Percentiles rank a stretch among this genome's conserved stretches.
Conservation (phyloP, 805 yeast genomes). For the Lachancea meyersii region DNA sequence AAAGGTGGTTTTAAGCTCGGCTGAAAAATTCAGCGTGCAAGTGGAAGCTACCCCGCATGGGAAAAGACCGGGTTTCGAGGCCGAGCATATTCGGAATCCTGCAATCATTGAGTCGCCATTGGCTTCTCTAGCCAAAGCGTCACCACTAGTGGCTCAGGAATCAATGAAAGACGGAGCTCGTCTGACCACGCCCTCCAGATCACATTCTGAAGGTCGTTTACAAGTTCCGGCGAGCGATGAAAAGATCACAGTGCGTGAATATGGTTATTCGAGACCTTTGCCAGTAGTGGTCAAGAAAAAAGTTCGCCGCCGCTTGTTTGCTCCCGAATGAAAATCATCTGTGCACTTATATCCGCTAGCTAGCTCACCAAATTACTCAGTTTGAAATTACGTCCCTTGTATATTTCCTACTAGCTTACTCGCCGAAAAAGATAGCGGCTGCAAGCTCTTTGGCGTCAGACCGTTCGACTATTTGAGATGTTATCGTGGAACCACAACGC, state of each 20-base stretch:
- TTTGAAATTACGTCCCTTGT: neutral
- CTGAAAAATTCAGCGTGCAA: slow-evolving; percentile 14
- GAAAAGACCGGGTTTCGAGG: slow-evolving; percentile 6
- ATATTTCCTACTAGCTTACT: slow-evolving; percentile 22
- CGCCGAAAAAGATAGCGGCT: slow-evolving; percentile 72
- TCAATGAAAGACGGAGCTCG: neutral
- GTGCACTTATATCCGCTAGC: no score
- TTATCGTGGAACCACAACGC: slow-evolving; percentile 57
- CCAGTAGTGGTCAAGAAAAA: slow-evolving; percentile 9
- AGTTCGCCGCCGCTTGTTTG: slow-evolving; percentile 35
- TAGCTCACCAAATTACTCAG: no score
- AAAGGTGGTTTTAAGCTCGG: neutral
- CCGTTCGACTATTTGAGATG: slow-evolving; percentile 43
- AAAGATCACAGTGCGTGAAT: neutral
- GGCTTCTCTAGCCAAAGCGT: neutral
- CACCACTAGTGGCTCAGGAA: neutral
- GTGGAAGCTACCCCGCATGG: slow-evolving; percentile 30
- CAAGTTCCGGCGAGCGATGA: slow-evolving; percentile 6
- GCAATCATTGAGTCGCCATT: slow-evolving; percentile 7
- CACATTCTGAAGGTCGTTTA: neutral
- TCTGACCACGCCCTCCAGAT: neutral
- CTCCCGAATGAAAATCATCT: slow-evolving; percentile 22
- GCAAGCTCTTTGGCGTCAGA: slow-evolving; percentile 45
- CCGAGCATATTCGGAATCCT: neutral
- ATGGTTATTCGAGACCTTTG: neutral